A percentile compares a stretch with the other conserved stretches of the same genome.
These are phyloP conservation scores for Begonia loranthoides DNA, from an alignment of 306 rosid species.

Conservation along the genomic window DNA sequence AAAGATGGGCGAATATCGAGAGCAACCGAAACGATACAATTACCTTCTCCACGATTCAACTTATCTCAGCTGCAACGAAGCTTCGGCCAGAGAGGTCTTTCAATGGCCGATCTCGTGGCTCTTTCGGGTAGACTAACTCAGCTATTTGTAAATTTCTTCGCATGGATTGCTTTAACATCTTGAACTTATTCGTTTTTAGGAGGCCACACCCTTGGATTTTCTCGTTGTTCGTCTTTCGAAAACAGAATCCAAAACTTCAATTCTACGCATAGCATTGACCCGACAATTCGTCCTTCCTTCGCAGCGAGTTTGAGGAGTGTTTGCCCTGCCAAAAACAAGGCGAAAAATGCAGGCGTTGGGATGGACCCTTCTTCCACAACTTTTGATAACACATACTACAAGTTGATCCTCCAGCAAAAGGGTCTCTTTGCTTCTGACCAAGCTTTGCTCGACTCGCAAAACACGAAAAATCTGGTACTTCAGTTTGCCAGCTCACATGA, in stretches of 20 bases:
- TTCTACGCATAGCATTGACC: slow-evolving; percentile 47
- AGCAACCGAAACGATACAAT: slow-evolving; percentile 53
- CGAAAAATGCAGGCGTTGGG: slow-evolving; percentile 22
- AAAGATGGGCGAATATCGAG: slow-evolving; percentile 62
- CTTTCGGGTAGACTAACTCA: slow-evolving; percentile 28
- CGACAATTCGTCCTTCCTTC: slow-evolving; percentile 29
- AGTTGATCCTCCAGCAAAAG: slow-evolving; percentile 25
- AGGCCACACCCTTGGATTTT: slow-evolving; percentile 82
- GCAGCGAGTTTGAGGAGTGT: slow-evolving; percentile 25
- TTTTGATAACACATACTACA: slow-evolving; percentile 31
- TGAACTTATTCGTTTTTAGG: slow-evolving; percentile 21
- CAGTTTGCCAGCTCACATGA: slow-evolving; percentile 24
- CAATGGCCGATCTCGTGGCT: slow-evolving; percentile 38
- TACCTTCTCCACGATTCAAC: slow-evolving; percentile 76
- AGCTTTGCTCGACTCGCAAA: slow-evolving; percentile 24
- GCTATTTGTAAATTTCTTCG: neutral
- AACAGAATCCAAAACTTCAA: slow-evolving; percentile 44
- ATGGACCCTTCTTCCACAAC: slow-evolving; percentile 33
- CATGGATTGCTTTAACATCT: neutral
- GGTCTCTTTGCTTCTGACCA: slow-evolving; percentile 34
- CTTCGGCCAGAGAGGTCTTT: slow-evolving; percentile 37
- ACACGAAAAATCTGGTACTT: slow-evolving; percentile 23
- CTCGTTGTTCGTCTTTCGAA: slow-evolving; percentile 64
- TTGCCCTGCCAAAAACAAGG: slow-evolving; percentile 23
- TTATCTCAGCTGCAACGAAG: slow-evolving; percentile 37